Percentiles rank a stretch among this genome's conserved stretches.
These are phyloP conservation scores for Pseudofabraea citricarpa DNA, from an alignment of 2,329 filamentous ascomycete species.

Conservation along the genomic window DNA sequence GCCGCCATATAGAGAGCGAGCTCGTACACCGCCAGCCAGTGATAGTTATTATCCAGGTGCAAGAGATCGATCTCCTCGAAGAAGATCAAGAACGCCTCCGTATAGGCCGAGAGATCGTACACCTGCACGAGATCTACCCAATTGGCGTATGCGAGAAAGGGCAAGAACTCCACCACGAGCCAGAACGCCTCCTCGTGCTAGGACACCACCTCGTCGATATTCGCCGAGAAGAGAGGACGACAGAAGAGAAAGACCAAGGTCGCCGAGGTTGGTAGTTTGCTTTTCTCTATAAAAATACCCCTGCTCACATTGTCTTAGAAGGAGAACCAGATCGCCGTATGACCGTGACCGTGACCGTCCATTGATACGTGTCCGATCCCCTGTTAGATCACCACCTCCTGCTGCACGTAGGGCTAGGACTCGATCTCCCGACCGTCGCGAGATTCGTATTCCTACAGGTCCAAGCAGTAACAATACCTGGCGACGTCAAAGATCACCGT, in stretches of 20 bases:
- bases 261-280: conserved; percentile 15
- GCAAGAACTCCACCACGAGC: conserved; percentile 24
- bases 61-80: conserved; percentile 8
- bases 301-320: too few species aligned
- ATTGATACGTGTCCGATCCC: conserved; percentile 24
- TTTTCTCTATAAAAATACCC: too few species aligned
- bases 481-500: conserved; percentile 49
- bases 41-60: conserved; percentile 7
- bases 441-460: conserved; percentile 36
- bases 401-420: conserved; percentile 37
- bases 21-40: conserved; percentile 11
- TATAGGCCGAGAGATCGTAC: conserved; percentile 3
- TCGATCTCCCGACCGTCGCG: conserved; percentile 47
- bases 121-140: neutral
- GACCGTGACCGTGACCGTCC: conserved; percentile 25
- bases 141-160: conserved; percentile 2
- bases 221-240: conserved; percentile 31
- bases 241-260: conserved; percentile 32
- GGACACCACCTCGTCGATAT: conserved; percentile 20
- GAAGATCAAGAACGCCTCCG: conserved; percentile 9
- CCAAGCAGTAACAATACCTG: conserved; percentile 41
- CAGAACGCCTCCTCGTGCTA: conserved; percentile 17
- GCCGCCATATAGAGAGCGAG: conserved; percentile 7
- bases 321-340: conserved; percentile 29
- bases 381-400: conserved; percentile 27